Percentiles rank a stretch among this genome's conserved stretches.
Evolutionary conservation across 2,329 filamentous ascomycete genomes (phyloP).

Genomic region (Cercospora sesami): DNA sequence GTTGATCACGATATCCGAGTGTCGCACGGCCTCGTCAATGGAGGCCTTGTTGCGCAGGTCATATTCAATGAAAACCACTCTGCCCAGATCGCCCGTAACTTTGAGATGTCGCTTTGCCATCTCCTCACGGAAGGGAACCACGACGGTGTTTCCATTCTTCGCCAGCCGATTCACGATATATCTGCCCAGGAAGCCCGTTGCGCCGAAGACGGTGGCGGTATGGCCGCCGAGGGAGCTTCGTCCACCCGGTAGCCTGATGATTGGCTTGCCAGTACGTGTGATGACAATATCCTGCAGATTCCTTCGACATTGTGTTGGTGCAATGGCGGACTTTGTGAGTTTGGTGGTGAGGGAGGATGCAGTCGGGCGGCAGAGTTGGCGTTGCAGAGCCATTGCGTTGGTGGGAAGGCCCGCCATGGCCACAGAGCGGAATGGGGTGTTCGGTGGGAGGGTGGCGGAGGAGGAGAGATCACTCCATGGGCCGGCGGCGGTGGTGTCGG

Average conservation of each 20-base stretch:
- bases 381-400: conserved; percentile 38
- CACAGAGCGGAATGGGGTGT: conserved; percentile 24
- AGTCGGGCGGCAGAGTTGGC: conserved; percentile 38
- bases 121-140: conserved; percentile 92
- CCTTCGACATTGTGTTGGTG: conserved; percentile 35
- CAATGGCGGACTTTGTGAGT: conserved; percentile 30
- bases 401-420: conserved; percentile 37
- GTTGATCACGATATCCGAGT: conserved; percentile 98
- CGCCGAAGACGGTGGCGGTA: conserved; percentile 96
- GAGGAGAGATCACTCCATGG: conserved; percentile 22
- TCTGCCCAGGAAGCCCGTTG: conserved; percentile 89
- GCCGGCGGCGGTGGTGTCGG: conserved; percentile 3
- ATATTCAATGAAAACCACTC: conserved; percentile 88
- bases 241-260: conserved; percentile 84
- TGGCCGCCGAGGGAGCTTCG: conserved; percentile 68
- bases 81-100: conserved; percentile 89
- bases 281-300: conserved; percentile 80
- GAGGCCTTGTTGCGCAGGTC: conserved; percentile 92
- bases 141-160: conserved; percentile 87
- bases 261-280: conserved; percentile 93
- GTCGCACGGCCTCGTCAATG: conserved; percentile 92
- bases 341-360: conserved; percentile 30
- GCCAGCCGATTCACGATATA: conserved; percentile 97
- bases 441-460: conserved; percentile 5
- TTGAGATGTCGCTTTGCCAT: conserved; percentile 98